Base-by-base conservation (phyloP, 345 rosid genomes). In the Odontarrhena argentea region DNA sequence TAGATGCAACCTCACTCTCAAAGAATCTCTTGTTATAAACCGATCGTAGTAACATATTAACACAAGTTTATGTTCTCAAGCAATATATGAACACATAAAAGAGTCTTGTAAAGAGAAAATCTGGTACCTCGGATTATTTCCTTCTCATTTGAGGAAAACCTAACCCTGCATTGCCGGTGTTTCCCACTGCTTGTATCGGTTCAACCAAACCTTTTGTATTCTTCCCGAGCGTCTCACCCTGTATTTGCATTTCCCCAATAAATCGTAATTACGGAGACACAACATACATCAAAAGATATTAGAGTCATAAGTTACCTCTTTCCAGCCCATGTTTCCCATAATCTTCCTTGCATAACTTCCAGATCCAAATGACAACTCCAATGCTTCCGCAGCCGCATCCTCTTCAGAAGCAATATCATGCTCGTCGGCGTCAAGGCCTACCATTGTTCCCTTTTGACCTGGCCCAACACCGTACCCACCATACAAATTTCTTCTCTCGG, bases 281-380 rank as follows among this genome's bases (percentile, higher is more conserved):
- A n/a, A 45, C 58, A 54, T 37, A 9, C 55, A n/a, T 9, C 43
- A 53, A 14, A 38, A 45, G 45, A 14, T 18, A 48, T 6, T 65
- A 22, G 64, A 38, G 52, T 61, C 42, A 8, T 63, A 5, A 48
- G 13, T 60, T 80, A 83, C 95, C 92, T 92, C 91, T 67, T 81
- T 89, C 96, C 95, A 92, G 42, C 98, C 96, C 95, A 89, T 89
- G 79, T 78, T 80, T 80, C 87, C 80, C 38, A 92, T 86, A 40
- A 92, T 83, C 64, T 69, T 89, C 77, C 92, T 82, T 62, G 87
- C 95, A 76, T 84, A 89, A 60, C 95, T 92, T 70, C 89, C 87
- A 44, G 81, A 68, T 60, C 96, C 98, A 74, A 89, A 85, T 59
- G 93, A 74, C 71, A 80, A 65, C 78, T 80, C 80, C 73, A 82